Base-by-base conservation (phyloP, 23 red algal species). In the Pyropia haitanensis region DNA sequence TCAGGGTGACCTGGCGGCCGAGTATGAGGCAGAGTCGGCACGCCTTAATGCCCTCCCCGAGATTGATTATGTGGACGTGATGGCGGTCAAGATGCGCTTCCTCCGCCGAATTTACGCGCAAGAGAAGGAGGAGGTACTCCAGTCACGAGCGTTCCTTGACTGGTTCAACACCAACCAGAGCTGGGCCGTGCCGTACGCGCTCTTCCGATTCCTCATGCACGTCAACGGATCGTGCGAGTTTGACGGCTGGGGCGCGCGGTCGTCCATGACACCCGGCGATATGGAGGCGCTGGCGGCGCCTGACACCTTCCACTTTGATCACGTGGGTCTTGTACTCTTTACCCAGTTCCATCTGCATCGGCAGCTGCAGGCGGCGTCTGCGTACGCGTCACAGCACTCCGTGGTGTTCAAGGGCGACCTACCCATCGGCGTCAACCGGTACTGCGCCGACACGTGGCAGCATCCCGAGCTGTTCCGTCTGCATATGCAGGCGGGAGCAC, bases 331-430 rank as follows among this genome's bases (percentile, higher is more conserved):
- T 10, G 64, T 61, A 0, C 89, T 90, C 60, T 96, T 83, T 39
- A 86, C 72, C 16, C 91, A 96, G 77, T 96, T 72, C 61, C 82
- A 96, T 72, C 76, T 96, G 60, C 83, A 96, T 75, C 56, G 72
- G 25, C 91, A 96, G 53, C 74, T 96, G 27, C 76, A 82, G 48
- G 78, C 61, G n/a, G 77, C 77, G 14, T 65, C 91, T 0, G 80
- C 79, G 25, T 96, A 89, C 46, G 91, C 91, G 20, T 70, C 76
- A 31, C 18, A 62, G 19, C 58, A 78, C 56, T 46, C 59, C 21
- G 68, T 96, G 21, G 53, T 96, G 25, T 77, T 96, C 18, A 96
- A 96, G 52, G 83, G 91, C 18, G 91, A 96, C 55, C 62, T 96
- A 21, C 91, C 91, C 10, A 89, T 96, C 50, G 91, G 91, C 34